Base-by-base conservation (phyloP, 805 yeast genomes). In the Jamesozyma spencerorum region DNA sequence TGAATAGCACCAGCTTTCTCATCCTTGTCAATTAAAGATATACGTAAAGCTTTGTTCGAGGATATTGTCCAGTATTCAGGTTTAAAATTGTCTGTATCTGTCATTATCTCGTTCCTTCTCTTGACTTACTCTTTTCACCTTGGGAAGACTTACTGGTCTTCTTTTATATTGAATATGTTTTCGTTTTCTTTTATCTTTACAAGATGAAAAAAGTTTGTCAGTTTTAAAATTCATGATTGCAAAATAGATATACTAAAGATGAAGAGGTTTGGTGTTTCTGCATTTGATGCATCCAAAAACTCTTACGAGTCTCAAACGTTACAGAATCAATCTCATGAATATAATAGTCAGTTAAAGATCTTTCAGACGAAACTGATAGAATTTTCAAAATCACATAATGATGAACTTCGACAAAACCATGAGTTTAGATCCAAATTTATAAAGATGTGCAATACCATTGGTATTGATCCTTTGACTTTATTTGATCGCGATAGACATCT, bases 61-160 rank as follows among this genome's bases (percentile, higher is more conserved):
- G 85, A 76, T 6, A 64, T 56, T 0, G 90, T 81, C 95, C 94
- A 87, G 12, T 70, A 64, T 47, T 79, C 86, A 3, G 87, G 85
- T 40, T 72, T 70, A 43, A 74, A 68, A 37, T 55, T 18, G 11
- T 10, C 34, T 14, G 11, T 17, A 18, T 31, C 34, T 28, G 36
- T 18, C 36, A 19, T 33, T 20, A 31, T 24, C 11, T 24, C 11
- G 11, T 24, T 24, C 11, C 11, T 11, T 14, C 31, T 8, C 31
- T 14, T 29, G 31, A 10, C 14, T 6, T 8, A 13, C 13, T 8
- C 11, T 24, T 7, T 24, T 11, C 11, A 8, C 11, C 11, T 11
- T 24, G 11, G 6, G 12, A 7, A n/a, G 13, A 28, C 31, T 5
- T 13, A 7, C n/a, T 28, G 6, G 31, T 8, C 5, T 13, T 28